These are phyloP conservation scores for Arabidopsis hybrid DNA, from an alignment of 441 rosid species.

Conservation along the genomic window DNA sequence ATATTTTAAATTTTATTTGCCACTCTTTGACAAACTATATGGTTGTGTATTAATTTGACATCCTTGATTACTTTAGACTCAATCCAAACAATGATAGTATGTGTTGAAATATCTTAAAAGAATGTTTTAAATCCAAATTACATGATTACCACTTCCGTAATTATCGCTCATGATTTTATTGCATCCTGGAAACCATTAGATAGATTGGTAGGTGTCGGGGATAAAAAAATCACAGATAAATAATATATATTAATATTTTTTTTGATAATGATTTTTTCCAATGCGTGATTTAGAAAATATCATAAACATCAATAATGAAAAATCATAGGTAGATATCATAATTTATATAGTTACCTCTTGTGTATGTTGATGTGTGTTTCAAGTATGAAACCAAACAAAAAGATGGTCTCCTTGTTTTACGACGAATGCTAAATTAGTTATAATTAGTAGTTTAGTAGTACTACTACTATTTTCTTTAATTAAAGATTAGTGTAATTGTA, in stretches of 20 bases:
- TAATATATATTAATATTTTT: too few relatives aligned
- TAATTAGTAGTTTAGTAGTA: not conserved
- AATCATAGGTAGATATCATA: not conserved
- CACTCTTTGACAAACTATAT: not conserved
- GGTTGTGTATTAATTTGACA: slow-evolving; percentile 2
- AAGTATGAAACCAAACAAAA: slow-evolving; percentile 29
- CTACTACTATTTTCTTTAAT: too few relatives aligned
- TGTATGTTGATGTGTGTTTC: slow-evolving; percentile 18
- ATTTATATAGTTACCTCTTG: not conserved
- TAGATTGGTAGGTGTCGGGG: not conserved
- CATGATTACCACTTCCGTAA: slow-evolving; percentile 41
- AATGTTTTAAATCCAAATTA: slow-evolving; percentile 34
- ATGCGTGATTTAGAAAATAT: slow-evolving; percentile 25
- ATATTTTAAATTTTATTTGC: not conserved
- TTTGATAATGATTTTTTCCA: not conserved
- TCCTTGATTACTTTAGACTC: slow-evolving; percentile 20
- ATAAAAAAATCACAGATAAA: not conserved
- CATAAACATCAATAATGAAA: not conserved
- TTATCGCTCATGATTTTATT: slow-evolving; percentile 33
- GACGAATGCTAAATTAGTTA: not conserved
- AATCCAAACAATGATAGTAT: slow-evolving; percentile 31
- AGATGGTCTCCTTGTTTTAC: not conserved
- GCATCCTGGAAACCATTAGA: slow-evolving; percentile 27
- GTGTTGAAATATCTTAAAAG: slow-evolving; percentile 10
- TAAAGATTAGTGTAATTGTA: too few relatives aligned